Evolutionary conservation across 345 rosid genomes (phyloP), one percentile per base, ranked within the genome.

Genomic region (Dovyalis caffra): DNA sequence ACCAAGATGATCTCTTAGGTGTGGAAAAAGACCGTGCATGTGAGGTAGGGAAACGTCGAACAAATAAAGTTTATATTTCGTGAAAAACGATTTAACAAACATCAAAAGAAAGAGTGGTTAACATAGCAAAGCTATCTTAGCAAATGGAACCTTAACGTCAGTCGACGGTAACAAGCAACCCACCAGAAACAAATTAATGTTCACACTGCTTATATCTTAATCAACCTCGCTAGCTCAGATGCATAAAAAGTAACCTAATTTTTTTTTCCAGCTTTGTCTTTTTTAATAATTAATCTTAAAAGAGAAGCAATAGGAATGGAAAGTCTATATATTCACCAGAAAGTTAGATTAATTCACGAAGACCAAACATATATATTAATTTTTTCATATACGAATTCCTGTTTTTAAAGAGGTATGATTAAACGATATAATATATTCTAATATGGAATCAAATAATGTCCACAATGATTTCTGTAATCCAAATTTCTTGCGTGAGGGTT

Each of bases 361-460:
- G 45, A 40, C n/a, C n/a, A n/a, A n/a, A n/a, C n/a, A n/a, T n/a
- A n/a, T n/a, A n/a, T n/a, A n/a, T n/a, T n/a, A n/a, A n/a, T 40
- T 11, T 43, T 5, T 40, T 2, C 47, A 12, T 3, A 12, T 40
- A 3, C 16, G 16, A 40, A 6, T 34, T 34, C 37, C 37, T 6
- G 8, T 35, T 7, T 35, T 35, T 6, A 7, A 9, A 7, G 8
- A 7, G 38, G 38, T 35, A 35, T 5, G 45, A 29, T 45, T n/a
- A 14, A 64, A 28, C 7, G 73, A 33, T 58, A 71, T 79, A 47
- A 79, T 67, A 75, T 31, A 45, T 70, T 81, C 85, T 83, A 63
- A 77, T 76, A 81, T 83, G 74, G 43, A 62, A 76, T 25, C 25
- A 66, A 85, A 78, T 83, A 70, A 33, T 81, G 85, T 72, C 78